Base-by-base conservation (phyloP, 345 rosid species). In the Populus alba region DNA sequence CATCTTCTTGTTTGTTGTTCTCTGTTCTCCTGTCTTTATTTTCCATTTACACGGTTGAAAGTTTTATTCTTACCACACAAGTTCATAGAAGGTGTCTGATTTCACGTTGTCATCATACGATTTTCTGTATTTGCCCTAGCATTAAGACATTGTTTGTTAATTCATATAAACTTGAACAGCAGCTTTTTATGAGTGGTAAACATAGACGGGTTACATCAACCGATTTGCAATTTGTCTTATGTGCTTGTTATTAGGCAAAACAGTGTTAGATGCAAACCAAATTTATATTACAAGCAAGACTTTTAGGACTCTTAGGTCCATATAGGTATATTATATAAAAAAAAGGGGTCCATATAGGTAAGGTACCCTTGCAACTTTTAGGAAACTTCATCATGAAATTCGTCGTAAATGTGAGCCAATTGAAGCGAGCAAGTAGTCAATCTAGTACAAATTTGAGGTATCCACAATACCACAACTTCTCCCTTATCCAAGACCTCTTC, bases 161-260 rank as follows among this genome's bases (percentile, higher is more conserved):
- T 71, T 77, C 47, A 41, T 66, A n/a, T 70, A 12, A 41, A n/a
- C 38, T 53, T 29, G 38, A 18, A 78, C 47, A 71, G 49, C 25
- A 20, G 43, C 72, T 61, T 53, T 71, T 55, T n/a, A 39, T 43
- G 22, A 31, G 69, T 70, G 27, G 47, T 72, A 55, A 81, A 69
- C 53, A 62, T 59, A 76, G 25, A 33, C 22, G 69, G 45, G 45
- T 63, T 75, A 6, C 74, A 81, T 79, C 79, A 75, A 62, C 68
- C 77, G 80, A 83, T 80, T 78, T 78, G 53, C 68, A 69, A 51
- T 57, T 81, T 83, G 88, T 84, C 85, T 84, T 82, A 38, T 69
- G 47, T 71, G 72, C 39, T 63, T 75, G 41, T 45, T 29, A 35
- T 82, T 83, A 45, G 86, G 90, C 80, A 59, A 38, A 85, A 82